Base-by-base conservation (phyloP, 352 stramenopile species). In the Globisporangium barbulae region DNA sequence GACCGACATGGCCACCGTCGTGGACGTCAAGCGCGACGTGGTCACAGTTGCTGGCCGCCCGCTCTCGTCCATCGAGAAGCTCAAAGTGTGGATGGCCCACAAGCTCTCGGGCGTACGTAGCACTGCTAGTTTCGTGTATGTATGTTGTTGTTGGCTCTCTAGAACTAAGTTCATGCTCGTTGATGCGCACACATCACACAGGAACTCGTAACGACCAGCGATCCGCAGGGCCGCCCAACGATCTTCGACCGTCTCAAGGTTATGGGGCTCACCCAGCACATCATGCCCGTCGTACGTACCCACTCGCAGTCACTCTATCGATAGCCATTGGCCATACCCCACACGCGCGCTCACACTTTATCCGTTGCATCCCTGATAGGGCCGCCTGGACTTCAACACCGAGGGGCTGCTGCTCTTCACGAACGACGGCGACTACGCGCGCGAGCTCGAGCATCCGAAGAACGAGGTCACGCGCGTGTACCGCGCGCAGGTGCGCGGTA, bases 351-450 rank as follows among this genome's bases (percentile, higher is more conserved):
- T 56, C 6, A 8, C 33, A 15, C 13, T 10, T n/a, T 44, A 22
- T 41, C 45, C 25, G 25, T 28, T 28, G 25, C 25, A 28, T 52
- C 33, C 19, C 17, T 41, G n/a, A 2, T 45, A 88, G 85, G 88
- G 88, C 19, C 88, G 90, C 63, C 79, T 98, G n/a, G 93, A 98
- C 65, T 97, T 88, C 68, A 95, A 97, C 59, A 97, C 89, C 17
- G 91, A 98, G 67, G 93, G 93, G 1, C 70, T 98, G 33, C 68
- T 98, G 63, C 77, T 98, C n/a, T 79, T 98, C 13, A 98, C 90
- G 13, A 97, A 96, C 67, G 84, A 97, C 63, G 93, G 93, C 31
- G 90, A 95, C 61, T 96, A 97, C 66, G 88, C 91, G 25, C 75
- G 90, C 15, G 64, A 86, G 44, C 68, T 98, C 64, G 93, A 98